phyloP scores from a whole-genome alignment of 805 yeast genomes.

The Ogataea wickerhamii region DNA sequence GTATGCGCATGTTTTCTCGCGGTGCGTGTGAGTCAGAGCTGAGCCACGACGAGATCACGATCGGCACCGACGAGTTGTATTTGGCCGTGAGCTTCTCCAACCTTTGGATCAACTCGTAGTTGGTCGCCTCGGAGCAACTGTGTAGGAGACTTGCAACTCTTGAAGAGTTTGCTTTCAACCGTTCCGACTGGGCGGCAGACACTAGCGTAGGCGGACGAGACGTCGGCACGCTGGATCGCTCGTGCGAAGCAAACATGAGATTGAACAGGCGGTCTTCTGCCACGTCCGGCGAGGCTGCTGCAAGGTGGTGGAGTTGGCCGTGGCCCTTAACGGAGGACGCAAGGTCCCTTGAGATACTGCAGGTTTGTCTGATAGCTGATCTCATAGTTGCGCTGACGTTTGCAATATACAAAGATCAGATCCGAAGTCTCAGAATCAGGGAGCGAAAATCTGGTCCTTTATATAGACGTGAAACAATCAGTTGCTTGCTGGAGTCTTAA shows the following conservation, averaged over 20 bases:
- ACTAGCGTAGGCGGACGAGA: conserved; percentile 2
- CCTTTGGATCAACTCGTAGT: conserved; percentile 18
- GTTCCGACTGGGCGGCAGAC: conserved; percentile 25
- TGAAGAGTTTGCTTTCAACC: conserved; percentile 17
- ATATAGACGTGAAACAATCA: too few relatives aligned
- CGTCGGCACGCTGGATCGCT: neutral
- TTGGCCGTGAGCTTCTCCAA: conserved; percentile 21
- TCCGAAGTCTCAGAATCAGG: too few relatives aligned
- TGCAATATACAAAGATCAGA: too few relatives aligned
- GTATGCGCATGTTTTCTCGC: conserved; percentile 3
- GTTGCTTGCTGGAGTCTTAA: too few relatives aligned
- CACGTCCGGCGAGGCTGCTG: conserved; percentile 1
- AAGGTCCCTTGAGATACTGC: conserved; percentile 11
- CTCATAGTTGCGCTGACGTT: too few relatives aligned
- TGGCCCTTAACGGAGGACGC: conserved; percentile 7
- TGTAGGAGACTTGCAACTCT: conserved; percentile 15
- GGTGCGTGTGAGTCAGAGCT: conserved; percentile 1
- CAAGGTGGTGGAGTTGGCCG: conserved; percentile 1
- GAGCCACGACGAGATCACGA: conserved; percentile 22
- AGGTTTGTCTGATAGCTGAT: conserved; percentile 16
- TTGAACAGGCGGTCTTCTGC: conserved; percentile 2
- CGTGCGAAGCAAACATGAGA: neutral
- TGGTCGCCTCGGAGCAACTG: conserved; percentile 1
- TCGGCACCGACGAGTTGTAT: conserved; percentile 24
- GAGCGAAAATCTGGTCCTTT: too few relatives aligned